Percentiles rank a stretch among this genome's conserved stretches.
These are phyloP conservation scores for Salix koriyanagi DNA, from an alignment of 345 rosid species.

Conservation along the genomic window DNA sequence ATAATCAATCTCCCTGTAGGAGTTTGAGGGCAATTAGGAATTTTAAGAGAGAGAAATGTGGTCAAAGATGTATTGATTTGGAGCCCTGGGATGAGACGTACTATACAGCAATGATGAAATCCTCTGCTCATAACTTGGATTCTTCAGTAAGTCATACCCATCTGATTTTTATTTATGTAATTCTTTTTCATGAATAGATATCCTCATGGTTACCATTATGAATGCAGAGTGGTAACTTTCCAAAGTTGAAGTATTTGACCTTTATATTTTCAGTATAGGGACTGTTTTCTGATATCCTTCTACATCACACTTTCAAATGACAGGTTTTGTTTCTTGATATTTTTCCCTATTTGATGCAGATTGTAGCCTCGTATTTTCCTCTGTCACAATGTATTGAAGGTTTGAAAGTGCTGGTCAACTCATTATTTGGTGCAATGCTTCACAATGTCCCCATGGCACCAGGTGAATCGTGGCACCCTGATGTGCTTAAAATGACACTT, in stretches of 20 bases:
- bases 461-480: conserved; percentile 97
- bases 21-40: conserved; percentile 54
- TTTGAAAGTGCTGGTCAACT: conserved; percentile 63
- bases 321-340: not conserved
- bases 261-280: not conserved
- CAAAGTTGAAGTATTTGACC: conserved; percentile 5
- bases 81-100: conserved; percentile 98
- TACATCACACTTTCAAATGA: not conserved
- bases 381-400: conserved; percentile 82
- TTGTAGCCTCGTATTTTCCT: conserved; percentile 83
- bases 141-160: conserved; percentile 54
- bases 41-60: conserved; percentile 59
- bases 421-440: conserved; percentile 81
- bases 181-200: not conserved
- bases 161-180: conserved; percentile 11
- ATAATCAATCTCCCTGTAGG: conserved; percentile 40
- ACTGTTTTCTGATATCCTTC: not conserved
- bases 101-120: conserved; percentile 77
- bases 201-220: not conserved
- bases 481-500: conserved; percentile 76
- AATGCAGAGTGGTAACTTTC: not conserved
- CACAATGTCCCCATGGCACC: conserved; percentile 55
- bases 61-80: conserved; percentile 46
- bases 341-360: conserved; percentile 39
- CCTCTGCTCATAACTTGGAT: conserved; percentile 65